Percentiles rank a stretch among this genome's conserved stretches.
Evolutionary conservation across 805 yeast genomes (phyloP).

Genomic region (Wickerhamomyces chaumierensis): DNA sequence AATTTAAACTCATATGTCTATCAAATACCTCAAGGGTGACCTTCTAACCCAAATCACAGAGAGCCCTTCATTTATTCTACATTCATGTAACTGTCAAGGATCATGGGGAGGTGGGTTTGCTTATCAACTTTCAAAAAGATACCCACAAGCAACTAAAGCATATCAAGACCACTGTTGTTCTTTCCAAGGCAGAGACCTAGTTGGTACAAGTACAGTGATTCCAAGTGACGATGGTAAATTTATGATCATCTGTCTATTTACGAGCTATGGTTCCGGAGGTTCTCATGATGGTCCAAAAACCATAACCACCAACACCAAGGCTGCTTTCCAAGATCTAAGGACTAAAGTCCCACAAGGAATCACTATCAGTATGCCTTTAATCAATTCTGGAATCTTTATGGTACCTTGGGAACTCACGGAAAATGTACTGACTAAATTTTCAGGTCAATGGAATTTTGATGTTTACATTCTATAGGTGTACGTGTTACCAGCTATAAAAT

Average conservation of each 20-base stretch:
- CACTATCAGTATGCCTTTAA: slow-evolving; percentile 55
- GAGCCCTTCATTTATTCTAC: slow-evolving; percentile 36
- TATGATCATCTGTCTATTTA: slow-evolving; percentile 55
- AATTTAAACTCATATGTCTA: not conserved
- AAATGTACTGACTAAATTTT: slow-evolving; percentile 26
- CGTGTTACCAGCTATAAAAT: not conserved
- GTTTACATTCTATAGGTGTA: slow-evolving; percentile 18
- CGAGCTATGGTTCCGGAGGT: slow-evolving; percentile 43
- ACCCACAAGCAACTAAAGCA: slow-evolving; percentile 42
- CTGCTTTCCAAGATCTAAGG: slow-evolving; percentile 36
- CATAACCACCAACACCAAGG: slow-evolving; percentile 39
- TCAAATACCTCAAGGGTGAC: slow-evolving; percentile 44
- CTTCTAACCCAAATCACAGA: slow-evolving; percentile 32
- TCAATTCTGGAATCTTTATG: slow-evolving; percentile 69
- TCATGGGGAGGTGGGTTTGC: slow-evolving; percentile 86
- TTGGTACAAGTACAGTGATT: slow-evolving; percentile 47
- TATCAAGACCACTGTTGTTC: slow-evolving; percentile 26
- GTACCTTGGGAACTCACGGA: slow-evolving; percentile 76
- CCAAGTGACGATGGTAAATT: slow-evolving; percentile 20
- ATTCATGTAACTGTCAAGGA: slow-evolving; percentile 73
- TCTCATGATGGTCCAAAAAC: slow-evolving; percentile 29
- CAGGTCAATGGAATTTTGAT: slow-evolving; percentile 33
- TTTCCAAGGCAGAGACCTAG: slow-evolving; percentile 20
- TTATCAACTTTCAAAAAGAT: slow-evolving; percentile 36
- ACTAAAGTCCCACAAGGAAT: slow-evolving; percentile 21